Evolutionary conservation across 2,329 filamentous ascomycete genomes (phyloP), one percentile per base, ranked within the genome.

Genomic region (Ophiognomonia clavigignenti-juglandacearum): DNA sequence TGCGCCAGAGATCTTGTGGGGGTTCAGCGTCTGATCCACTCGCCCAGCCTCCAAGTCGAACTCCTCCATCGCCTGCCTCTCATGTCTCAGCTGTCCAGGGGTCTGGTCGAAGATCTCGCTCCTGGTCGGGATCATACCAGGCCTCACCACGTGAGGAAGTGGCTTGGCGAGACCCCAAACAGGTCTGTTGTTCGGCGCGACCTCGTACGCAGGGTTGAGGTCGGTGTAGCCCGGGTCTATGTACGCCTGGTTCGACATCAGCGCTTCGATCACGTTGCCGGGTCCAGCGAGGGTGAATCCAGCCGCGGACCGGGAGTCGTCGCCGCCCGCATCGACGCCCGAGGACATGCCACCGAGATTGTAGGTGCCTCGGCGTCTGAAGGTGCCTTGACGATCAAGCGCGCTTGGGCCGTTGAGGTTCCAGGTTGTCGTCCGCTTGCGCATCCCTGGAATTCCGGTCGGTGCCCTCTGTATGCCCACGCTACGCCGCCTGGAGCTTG

Each of bases 91-190:
- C 53, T 8, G 57, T 19, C 14, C 43, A 2, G 48, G 48, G 20
- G 48, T 39, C 18, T 50, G 44, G 27, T 66, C 44, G n/a, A 63
- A 53, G 14, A 69, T 45, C 50, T 71, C 64, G 32, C 65, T 62
- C 47, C 61, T 60, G 0, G 69, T 68, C 0, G 72, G 72, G 1
- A 75, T 67, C 75, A 78, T 78, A 10, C 74, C 74, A 18, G 70
- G 64, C 31, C 75, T 66, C 43, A 78, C 65, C 0, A 78, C 74
- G 51, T 73, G 73, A 26, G 75, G 75, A 22, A 78, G 57, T 6
- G 75, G 74, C 53, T 76, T 74, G 4, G 73, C 74, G 43, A 78
- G 57, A 58, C 72, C 70, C 69, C 75, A 79, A 39, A 79, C 69
- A 1, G 75, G 75, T 46, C 73, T 70, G 11, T 61, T 54, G 14